Evolutionary conservation across 495 filamentous ascomycete genomes (phyloP), one percentile per base, ranked within the genome.

Genomic region (Aspergillus asperescens): DNA sequence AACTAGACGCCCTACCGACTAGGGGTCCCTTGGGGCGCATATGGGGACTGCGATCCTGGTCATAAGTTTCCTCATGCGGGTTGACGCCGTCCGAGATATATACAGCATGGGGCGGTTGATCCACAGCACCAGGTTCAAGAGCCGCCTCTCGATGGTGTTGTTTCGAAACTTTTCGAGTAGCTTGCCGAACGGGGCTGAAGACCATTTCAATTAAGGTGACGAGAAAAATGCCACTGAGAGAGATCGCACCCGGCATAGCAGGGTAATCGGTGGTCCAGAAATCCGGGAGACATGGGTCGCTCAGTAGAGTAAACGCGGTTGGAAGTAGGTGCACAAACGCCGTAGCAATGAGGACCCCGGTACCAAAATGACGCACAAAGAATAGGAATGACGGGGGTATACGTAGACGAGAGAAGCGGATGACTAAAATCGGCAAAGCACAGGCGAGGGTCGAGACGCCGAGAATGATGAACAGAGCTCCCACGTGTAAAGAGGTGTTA

Each of bases 281-380:
- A 23, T 67, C 57, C 0, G 87, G 84, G 1, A 90, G 77, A 62
- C 87, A 90, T 43, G 82, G 80, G 54, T 89, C 80, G 25, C 80
- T 84, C 4, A 91, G 74, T 4, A 84, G 86, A 23, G 72, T 67
- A 63, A 89, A 89, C 3, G 87, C 87, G 4, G 86, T 89, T 5
- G 86, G 86, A 5, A 91, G 84, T 9, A 81, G 69, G 62, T 90
- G 87, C 22, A 89, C 87, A 61, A 91, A 91, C 13, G 87, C 86
- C 6, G 87, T 89, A n/a, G 87, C 85, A 47, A 90, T 83, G 12
- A 91, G 69, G n/a, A 91, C 87, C 37, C 87, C 87, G 5, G 87
- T 89, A 48, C 87, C 87, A 58, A 91, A 89, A 68, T 90, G 84
- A 20, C 84, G 82, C 50, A 82, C 84, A 35, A 83, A 70, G 65